Evolutionary conservation across 169 alveolate genomes (phyloP).

Genomic region (Eimeria acervulina): DNA sequence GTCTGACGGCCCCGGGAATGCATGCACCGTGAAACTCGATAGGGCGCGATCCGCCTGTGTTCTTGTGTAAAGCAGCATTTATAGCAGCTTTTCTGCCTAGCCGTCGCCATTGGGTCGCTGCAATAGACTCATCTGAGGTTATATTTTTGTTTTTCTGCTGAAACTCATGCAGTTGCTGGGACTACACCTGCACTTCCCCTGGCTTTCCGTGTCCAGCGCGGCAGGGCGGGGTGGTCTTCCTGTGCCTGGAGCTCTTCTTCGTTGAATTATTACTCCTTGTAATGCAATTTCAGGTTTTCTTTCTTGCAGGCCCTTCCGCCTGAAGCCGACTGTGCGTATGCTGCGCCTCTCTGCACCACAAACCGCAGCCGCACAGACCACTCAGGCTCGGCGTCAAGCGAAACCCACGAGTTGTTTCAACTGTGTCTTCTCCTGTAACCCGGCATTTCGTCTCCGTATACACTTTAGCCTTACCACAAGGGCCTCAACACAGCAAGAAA

Average conservation of each 20-base stretch:
- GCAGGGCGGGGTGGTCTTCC: conserved; percentile 25
- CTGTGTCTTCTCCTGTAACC: conserved; percentile 11
- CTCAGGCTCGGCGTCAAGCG: neutral
- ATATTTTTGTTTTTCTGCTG: neutral
- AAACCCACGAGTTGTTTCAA: neutral
- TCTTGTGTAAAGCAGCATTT: neutral
- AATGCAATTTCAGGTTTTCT: neutral
- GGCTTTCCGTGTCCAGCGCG: neutral
- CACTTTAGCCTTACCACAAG: neutral
- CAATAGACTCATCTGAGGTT: neutral
- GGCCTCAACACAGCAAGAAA: neutral
- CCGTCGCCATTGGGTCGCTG: neutral
- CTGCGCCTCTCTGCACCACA: neutral
- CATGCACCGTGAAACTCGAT: conserved; percentile 16
- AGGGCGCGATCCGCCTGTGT: conserved; percentile 6
- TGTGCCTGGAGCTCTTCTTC: neutral
- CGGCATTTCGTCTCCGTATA: neutral
- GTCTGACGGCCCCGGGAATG: neutral
- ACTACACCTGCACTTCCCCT: neutral
- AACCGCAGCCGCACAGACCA: neutral
- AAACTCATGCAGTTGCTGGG: neutral
- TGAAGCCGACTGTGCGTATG: neutral
- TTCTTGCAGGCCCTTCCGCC: neutral
- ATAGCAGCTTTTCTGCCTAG: neutral
- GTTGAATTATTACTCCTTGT: neutral